Base-by-base conservation (phyloP, 1,284 basidiomycete species). In the Trichosporon sp. region DNA sequence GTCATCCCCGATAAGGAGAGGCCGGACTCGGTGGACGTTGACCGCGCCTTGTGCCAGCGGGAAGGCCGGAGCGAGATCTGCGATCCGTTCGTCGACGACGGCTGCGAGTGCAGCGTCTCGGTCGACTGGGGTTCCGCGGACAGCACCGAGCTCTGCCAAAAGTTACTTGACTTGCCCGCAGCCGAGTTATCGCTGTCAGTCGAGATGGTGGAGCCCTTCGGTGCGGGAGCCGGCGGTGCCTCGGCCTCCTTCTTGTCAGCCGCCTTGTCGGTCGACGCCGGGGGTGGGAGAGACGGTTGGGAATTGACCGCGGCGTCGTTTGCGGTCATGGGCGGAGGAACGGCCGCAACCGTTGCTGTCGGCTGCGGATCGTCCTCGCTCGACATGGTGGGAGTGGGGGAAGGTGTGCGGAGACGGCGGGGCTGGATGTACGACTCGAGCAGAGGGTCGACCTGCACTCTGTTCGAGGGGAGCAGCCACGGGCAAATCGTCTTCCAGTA, bases 1-100 rank as follows among this genome's bases (percentile, higher is more conserved):
- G 71, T 68, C 15, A 71, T 71, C 23, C 71, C 72, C 18, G 75
- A 76, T 11, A 72, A 58, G 13, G 74, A 70, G 11, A 72, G 23
- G 9, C 75, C 75, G 12, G 76, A 75, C 38, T 80, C 80, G 31
- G 80, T 80, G 0, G 78, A 80, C 1, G 75, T 76, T 27, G 77
- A 78, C 11, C 71, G 62, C 11, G 71, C 71, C 62, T 72, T 72
- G n/a, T 69, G 68, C 71, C 71, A 72, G 29, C 71, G 71, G 12
- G 66, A 68, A 2, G 66, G 71, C 0, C 66, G 68, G 5, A 58
- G 67, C 3, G 53, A 31, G 34, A 44, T 31, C 8, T 47, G 53
- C 18, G 58, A 34, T 3, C 69, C 69, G 58, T 72, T 69, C 4
- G 56, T 31, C 27, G 62, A 63, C 25, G 62, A 42, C 62, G 62